A percentile compares a stretch with the other conserved stretches of the same genome.
These are phyloP conservation scores for Lasiodiplodia gonubiensis DNA, from an alignment of 2,329 filamentous ascomycete genomes.

Conservation along the genomic window DNA sequence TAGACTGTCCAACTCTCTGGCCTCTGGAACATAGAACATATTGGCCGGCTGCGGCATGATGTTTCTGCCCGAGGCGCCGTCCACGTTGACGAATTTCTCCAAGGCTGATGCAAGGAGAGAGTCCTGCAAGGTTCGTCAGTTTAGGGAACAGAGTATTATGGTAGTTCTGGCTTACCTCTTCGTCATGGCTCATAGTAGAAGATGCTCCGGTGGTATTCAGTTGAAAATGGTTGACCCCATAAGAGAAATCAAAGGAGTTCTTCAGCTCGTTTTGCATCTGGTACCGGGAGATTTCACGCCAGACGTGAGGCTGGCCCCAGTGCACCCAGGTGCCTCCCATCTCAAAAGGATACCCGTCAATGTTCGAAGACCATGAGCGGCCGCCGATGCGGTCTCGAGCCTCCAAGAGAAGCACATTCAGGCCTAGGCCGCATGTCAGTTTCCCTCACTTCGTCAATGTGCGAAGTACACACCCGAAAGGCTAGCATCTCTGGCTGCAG, in stretches of 20 bases:
- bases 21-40: slow-evolving; percentile 33
- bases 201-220: slow-evolving; percentile 41
- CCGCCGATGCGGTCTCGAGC: slow-evolving; percentile 52
- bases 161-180: slow-evolving; percentile 40
- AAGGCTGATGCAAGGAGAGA: slow-evolving; percentile 42
- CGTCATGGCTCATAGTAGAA: slow-evolving; percentile 49
- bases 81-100: slow-evolving; percentile 55
- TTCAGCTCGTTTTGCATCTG: slow-evolving; percentile 42
- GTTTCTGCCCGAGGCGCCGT: slow-evolving; percentile 47
- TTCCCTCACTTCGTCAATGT: neutral
- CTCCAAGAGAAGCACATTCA: slow-evolving; percentile 36
- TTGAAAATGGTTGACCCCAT: slow-evolving; percentile 52
- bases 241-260: slow-evolving; percentile 48
- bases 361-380: slow-evolving; percentile 49
- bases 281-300: slow-evolving; percentile 54
- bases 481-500: slow-evolving; percentile 36
- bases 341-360: slow-evolving; percentile 42
- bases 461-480: slow-evolving; percentile 37
- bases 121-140: slow-evolving; percentile 36
- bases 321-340: slow-evolving; percentile 54
- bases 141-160: too few relatives aligned
- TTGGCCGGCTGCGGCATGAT: slow-evolving; percentile 52
- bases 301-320: slow-evolving; percentile 38
- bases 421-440: neutral
- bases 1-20: slow-evolving; percentile 37